These are phyloP conservation scores for Diaporthe australafricana DNA, from an alignment of 2,329 filamentous ascomycete genomes.

Conservation along the genomic window DNA sequence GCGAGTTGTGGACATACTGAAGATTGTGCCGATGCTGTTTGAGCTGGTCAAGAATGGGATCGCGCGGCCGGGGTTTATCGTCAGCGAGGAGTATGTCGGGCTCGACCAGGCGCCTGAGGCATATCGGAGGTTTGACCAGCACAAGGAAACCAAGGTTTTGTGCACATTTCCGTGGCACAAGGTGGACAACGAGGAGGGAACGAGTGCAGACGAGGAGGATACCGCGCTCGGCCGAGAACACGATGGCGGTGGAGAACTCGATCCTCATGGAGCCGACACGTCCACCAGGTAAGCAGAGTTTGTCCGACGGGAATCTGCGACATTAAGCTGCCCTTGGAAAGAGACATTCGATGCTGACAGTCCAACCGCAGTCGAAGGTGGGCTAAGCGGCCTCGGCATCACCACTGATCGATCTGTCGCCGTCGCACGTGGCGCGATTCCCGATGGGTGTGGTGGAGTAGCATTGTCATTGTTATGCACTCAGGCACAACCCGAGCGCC, in stretches of 20 bases:
- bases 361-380: neutral
- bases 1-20: conserved; percentile 33
- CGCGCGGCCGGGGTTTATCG: conserved; percentile 45
- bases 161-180: neutral
- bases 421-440: conserved; percentile 14
- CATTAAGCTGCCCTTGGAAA: neutral
- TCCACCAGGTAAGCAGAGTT: neutral
- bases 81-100: conserved; percentile 40
- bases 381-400: conserved; percentile 6
- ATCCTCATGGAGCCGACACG: neutral
- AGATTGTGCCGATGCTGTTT: conserved; percentile 39
- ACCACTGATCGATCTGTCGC: neutral
- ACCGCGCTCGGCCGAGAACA: neutral
- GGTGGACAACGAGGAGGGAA: fast-evolving
- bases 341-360: conserved; percentile 1
- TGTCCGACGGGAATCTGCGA: neutral
- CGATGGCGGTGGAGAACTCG: neutral
- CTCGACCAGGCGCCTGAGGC: conserved; percentile 46
- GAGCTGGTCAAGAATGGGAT: conserved; percentile 42
- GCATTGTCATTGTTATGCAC: conserved; percentile 6
- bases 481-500: neutral
- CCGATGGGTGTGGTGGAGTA: neutral
- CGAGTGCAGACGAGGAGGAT: neutral
- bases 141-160: conserved; percentile 42
- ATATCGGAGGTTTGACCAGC: conserved; percentile 43